Evolutionary conservation across 805 yeast species (phyloP), one percentile per base, ranked within the genome.

Genomic region (Ogataea neopini): DNA sequence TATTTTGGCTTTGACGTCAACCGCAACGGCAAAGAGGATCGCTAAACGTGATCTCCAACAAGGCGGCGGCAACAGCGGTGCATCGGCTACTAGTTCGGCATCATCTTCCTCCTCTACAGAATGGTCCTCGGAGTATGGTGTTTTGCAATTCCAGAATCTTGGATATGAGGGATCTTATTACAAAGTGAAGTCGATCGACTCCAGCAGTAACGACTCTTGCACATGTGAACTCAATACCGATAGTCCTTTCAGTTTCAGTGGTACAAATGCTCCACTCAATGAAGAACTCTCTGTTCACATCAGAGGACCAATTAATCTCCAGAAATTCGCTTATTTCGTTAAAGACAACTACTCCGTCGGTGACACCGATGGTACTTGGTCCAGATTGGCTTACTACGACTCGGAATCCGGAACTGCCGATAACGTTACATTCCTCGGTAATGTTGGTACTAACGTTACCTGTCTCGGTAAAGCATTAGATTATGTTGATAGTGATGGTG

Each of bases 271-370:
- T 22, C 94, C 94, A 6, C 61, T 85, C 33, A 70, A 84, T 61
- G 83, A 77, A 55, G 90, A 81, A 61, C 71, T 86, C 20, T 81
- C 89, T 3, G 88, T 86, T 13, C 94, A 86, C 62, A 79, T 86
- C 64, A 77, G 94, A 69, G 94, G 94, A 38, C 94, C 94, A 8
- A 62, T 86, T 50, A 68, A 75, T 13, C 70, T 86, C 59, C 65
- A 69, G 50, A 75, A 78, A 57, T 86, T 85, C 61, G 91, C 81
- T 4, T 81, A 70, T 55, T 86, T 82, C 60, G 72, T 73, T n/a
- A 56, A 82, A 13, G 70, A 70, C 3, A 60, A 67, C 23, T 81
- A 70, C 53, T 57, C 53, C 1, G 61, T 50, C 25, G 72, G 72
- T 26, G 63, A 64, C 26, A 61, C 72, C 28, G 63, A 74, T 17